Percentiles rank a stretch among this genome's conserved stretches.
Conservation (phyloP, 805 yeast genomes). For the Lachancea cidri region DNA sequence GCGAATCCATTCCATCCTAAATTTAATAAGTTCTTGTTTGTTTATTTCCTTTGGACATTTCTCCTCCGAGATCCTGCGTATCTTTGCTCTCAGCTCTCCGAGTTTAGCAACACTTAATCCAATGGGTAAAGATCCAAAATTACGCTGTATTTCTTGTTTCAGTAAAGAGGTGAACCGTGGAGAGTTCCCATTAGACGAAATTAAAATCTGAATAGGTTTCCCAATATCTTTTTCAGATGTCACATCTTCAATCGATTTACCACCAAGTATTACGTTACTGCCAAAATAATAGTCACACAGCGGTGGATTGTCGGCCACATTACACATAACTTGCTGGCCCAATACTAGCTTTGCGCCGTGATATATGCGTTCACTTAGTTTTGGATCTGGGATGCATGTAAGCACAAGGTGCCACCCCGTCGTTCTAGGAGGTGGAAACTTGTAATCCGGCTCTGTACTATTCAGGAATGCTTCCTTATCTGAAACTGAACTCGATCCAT, state of each 20-base stretch:
- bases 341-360: constrained; percentile 17
- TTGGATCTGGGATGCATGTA: constrained; percentile 27
- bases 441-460: not conserved
- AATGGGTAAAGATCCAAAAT: constrained; percentile 18
- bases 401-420: constrained; percentile 26
- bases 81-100: constrained; percentile 20
- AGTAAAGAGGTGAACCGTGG: constrained; percentile 31
- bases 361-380: constrained; percentile 21
- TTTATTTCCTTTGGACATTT: constrained; percentile 7
- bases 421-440: constrained; percentile 1
- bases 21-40: constrained; percentile 16
- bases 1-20: constrained; percentile 32
- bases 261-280: constrained; percentile 25
- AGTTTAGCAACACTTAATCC: constrained; percentile 22
- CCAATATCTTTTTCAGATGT: not conserved
- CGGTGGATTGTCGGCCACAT: constrained; percentile 34
- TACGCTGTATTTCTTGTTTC: constrained; percentile 22
- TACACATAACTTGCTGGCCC: constrained; percentile 29
- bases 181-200: constrained; percentile 24
- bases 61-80: constrained; percentile 14
- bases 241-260: not conserved
- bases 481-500: constrained; percentile 3
- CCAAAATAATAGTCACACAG: constrained; percentile 34
- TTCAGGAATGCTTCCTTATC: constrained; percentile 1
- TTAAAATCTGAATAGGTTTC: constrained; percentile 6